Base-by-base conservation (phyloP, 148 eudicot species). In the Vaccinium vitisidaea region DNA sequence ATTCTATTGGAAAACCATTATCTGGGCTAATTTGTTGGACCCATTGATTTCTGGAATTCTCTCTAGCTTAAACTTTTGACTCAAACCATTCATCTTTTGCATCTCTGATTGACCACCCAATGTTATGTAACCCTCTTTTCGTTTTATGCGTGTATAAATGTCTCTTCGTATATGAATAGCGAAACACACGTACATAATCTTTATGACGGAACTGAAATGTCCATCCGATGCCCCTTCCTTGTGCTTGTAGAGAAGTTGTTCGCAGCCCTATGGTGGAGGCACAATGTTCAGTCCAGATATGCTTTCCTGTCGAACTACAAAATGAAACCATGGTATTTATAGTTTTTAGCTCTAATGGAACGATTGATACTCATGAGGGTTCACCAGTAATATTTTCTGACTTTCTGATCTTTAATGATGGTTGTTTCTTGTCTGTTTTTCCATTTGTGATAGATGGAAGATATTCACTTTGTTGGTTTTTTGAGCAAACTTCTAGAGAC, bases 251-350 rank as follows among this genome's bases (percentile, higher is more conserved):
- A 89, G 98, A 95, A 90, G 88, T 93, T 91, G 98, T 95, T 74
- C 89, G 87, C 74, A 94, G 98, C 88, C 98, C 96, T 79, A 95
- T 95, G 98, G 96, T 94, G 86, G 98, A 95, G 90, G 98, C 95
- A 63, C 98, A 95, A 80, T 95, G 98, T 89, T 94, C 93, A 8
- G 98, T 94, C 78, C 98, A 95, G 86, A 86, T 95, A 77, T 92
- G 95, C 91, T 91, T 94, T 85, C 94, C 94, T 46, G 91, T 94
- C 18, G 92, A 92, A 88, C 91, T 95, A 77, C 84, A 88, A 89
- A 92, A 90, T 84, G 92, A 92, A 88, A 87, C 88, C 86, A 90
- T 95, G 98, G 98, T 94, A 80, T 25, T 86, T 84, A 36, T 48
- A 77, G 76, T 48, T 80, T 59, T 67, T 39, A 23, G 52, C 55